A percentile compares a stretch with the other conserved stretches of the same genome.
These are phyloP conservation scores for Didymella keratinophila DNA, from an alignment of 2,329 filamentous ascomycete species.

Conservation along the genomic window DNA sequence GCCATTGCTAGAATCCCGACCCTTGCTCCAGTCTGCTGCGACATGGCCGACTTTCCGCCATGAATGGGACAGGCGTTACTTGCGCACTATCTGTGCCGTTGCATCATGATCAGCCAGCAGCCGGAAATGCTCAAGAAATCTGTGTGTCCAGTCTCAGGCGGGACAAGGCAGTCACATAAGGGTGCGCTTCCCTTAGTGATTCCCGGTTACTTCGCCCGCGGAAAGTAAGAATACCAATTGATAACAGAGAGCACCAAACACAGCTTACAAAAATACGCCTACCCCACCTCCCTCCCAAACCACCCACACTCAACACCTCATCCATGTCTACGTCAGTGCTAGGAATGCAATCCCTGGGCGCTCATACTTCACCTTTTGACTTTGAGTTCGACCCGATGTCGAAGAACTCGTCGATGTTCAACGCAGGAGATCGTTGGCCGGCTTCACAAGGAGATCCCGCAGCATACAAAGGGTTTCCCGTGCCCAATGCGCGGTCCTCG, in stretches of 20 bases:
- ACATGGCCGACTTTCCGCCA: neutral
- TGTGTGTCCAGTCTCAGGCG: neutral
- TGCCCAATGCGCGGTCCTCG: neutral
- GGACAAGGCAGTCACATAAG: neutral
- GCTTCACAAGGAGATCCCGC: neutral
- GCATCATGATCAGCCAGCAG: conserved; percentile 16
- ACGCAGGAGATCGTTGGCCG: conserved; percentile 5
- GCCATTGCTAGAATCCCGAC: neutral
- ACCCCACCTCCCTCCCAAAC: neutral
- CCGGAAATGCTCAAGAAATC: neutral
- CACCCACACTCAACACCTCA: neutral
- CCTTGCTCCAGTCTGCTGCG: conserved; percentile 6
- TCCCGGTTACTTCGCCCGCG: neutral
- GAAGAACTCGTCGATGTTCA: conserved; percentile 3
- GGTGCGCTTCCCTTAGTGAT: neutral
- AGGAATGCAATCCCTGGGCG: conserved; percentile 4
- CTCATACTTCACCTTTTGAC: neutral
- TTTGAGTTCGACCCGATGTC: conserved; percentile 2
- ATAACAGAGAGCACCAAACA: neutral
- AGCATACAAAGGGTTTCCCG: conserved; percentile 2
- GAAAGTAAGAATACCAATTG: neutral
- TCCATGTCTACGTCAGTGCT: conserved; percentile 15
- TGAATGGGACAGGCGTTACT: neutral
- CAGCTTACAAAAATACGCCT: neutral
- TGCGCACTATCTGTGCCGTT: conserved; percentile 9